phyloP scores from a whole-genome alignment of 2,329 filamentous ascomycete genomes.

The Gremmenia infestans region DNA sequence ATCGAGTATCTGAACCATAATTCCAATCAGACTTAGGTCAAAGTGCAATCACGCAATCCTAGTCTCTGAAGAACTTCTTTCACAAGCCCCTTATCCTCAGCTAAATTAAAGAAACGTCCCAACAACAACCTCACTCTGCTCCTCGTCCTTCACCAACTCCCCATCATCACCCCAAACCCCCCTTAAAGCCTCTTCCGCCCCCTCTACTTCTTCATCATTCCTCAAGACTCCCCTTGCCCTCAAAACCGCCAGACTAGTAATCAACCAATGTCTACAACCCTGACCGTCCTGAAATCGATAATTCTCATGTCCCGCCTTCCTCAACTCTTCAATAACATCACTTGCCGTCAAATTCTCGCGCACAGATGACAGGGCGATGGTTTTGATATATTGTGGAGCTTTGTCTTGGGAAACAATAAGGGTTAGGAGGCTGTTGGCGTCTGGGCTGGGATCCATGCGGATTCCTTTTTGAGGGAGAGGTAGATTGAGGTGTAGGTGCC shows the following conservation, averaged over 20 bases:
- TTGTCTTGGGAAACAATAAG: neutral
- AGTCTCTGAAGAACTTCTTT: too few species aligned
- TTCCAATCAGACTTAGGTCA: too few species aligned
- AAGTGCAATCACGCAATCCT: too few species aligned
- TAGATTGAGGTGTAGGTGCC: neutral
- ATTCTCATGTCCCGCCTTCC: neutral
- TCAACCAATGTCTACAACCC: neutral
- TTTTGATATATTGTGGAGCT: neutral
- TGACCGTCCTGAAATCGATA: neutral
- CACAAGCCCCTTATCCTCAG: neutral
- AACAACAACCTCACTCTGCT: neutral
- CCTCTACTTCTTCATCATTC: slow-evolving; percentile 66
- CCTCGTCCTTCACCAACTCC: neutral
- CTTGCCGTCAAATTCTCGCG: neutral
- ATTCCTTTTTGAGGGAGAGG: neutral
- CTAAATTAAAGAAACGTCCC: neutral
- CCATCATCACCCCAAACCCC: neutral
- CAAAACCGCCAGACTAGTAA: neutral
- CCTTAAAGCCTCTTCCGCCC: slow-evolving; percentile 31
- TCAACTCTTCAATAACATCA: neutral
- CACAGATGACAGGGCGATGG: neutral
- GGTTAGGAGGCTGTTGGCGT: neutral
- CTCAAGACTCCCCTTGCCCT: neutral
- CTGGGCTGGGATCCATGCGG: neutral
- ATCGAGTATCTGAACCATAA: too few species aligned